A percentile compares a stretch with the other conserved stretches of the same genome.
Evolutionary conservation across 495 filamentous ascomycete genomes (phyloP).

Genomic region (Trichoderma asperelloides): DNA sequence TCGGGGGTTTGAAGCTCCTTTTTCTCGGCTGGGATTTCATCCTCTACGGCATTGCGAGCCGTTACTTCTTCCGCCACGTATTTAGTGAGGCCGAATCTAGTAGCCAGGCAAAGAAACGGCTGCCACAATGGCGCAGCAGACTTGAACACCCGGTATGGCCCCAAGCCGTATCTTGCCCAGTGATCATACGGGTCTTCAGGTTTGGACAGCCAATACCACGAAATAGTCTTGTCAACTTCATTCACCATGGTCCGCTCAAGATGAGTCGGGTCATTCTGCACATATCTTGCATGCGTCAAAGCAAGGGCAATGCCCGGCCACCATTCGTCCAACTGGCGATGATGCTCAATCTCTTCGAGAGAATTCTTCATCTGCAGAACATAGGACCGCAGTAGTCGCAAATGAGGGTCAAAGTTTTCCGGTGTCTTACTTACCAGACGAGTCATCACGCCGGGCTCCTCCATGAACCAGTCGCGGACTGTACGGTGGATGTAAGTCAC

Average conservation of each 20-base stretch:
- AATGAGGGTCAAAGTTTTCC: constrained; percentile 15
- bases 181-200: constrained; percentile 12
- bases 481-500: constrained; percentile 15
- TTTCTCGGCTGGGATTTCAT: neutral
- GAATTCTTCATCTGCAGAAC: constrained; percentile 16
- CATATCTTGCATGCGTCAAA: constrained; percentile 14
- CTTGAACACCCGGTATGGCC: constrained; percentile 12
- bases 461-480: constrained; percentile 14
- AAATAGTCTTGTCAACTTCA: constrained; percentile 14
- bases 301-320: constrained; percentile 15
- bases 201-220: constrained; percentile 13
- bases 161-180: constrained; percentile 13
- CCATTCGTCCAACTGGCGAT: constrained; percentile 15
- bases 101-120: constrained; percentile 14
- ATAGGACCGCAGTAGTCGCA: constrained; percentile 14
- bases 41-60: neutral
- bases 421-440: constrained; percentile 5
- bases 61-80: constrained; percentile 10
- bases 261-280: neutral
- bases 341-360: constrained; percentile 14
- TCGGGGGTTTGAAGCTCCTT: neutral
- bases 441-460: constrained; percentile 1
- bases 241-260: constrained; percentile 10
- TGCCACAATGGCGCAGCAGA: constrained; percentile 10
- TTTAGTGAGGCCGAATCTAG: constrained; percentile 12